These are phyloP conservation scores for Russula sp. DNA, from an alignment of 768 basidiomycete genomes.

Conservation along the genomic window DNA sequence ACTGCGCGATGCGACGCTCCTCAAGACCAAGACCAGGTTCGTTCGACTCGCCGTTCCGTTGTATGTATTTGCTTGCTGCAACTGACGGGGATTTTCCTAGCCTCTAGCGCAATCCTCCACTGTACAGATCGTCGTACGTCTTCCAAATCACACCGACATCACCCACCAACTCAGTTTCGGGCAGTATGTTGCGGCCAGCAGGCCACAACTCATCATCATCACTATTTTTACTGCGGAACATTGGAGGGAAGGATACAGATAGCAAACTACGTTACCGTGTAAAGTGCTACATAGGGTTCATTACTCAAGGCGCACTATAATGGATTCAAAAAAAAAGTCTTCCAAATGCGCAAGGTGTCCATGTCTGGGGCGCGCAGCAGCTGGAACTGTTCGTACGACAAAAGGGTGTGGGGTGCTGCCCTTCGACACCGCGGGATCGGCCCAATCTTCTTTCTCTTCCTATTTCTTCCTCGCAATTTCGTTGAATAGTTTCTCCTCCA, in stretches of 20 bases:
- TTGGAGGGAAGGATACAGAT: no score
- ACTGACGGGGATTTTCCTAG: neutral
- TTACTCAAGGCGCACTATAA: no score
- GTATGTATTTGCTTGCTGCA: neutral
- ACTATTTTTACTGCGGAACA: no score
- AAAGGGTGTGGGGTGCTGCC: neutral
- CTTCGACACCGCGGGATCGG: neutral
- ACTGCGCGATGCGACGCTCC: neutral
- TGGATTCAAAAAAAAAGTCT: no score
- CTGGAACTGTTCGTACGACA: neutral
- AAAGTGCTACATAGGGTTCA: no score
- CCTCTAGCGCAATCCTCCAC: neutral
- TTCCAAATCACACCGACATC: no score
- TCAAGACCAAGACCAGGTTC: neutral
- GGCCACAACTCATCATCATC: no score
- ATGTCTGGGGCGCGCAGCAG: neutral
- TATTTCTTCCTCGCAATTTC: neutral
- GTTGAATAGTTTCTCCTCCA: conserved; percentile 5
- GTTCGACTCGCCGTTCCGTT: neutral
- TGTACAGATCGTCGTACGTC: conserved; percentile 18
- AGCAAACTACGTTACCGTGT: no score
- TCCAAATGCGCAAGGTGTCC: conserved; percentile 16
- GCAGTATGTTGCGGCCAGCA: no score
- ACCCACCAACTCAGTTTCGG: no score
- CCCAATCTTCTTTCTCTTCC: neutral